Evolutionary conservation across 1,284 basidiomycete species (phyloP).

Genomic region (Mycena citricolor): DNA sequence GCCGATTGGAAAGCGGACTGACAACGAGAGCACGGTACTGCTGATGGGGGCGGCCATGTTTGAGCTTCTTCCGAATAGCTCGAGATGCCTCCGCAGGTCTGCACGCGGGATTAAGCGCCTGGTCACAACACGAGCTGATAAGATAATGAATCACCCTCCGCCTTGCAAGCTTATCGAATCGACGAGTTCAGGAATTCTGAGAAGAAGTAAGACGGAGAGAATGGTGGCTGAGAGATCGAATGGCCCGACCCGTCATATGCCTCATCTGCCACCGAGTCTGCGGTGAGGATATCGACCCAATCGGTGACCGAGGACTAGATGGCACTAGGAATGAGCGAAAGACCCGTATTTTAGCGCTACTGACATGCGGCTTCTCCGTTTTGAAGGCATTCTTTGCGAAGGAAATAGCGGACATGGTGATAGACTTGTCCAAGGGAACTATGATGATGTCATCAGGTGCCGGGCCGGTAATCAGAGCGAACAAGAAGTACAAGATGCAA

Average conservation of each 20-base stretch:
- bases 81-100: constrained; percentile 85
- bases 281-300: constrained; percentile 88
- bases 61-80: constrained; percentile 94
- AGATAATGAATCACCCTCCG: constrained; percentile 50
- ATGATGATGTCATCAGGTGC: constrained; percentile 12
- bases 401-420: constrained; percentile 18
- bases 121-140: constrained; percentile 14
- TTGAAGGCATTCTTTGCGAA: constrained; percentile 59
- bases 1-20: constrained; percentile 31
- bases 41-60: constrained; percentile 89
- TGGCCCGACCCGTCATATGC: constrained; percentile 78
- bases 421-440: neutral
- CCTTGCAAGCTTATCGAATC: constrained; percentile 88
- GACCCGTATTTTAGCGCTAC: constrained; percentile 29
- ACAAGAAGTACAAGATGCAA: constrained; percentile 1
- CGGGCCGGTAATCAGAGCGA: neutral
- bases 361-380: constrained; percentile 62
- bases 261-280: constrained; percentile 68
- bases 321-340: constrained; percentile 25
- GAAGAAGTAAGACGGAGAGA: constrained; percentile 3
- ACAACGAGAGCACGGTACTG: constrained; percentile 94
- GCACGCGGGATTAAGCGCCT: constrained; percentile 14
- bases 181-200: constrained; percentile 88
- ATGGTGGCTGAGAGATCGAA: neutral
- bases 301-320: constrained; percentile 85